phyloP scores from a whole-genome alignment of 176 grass and related monocot genomes.

The Oryza brachyantha region DNA sequence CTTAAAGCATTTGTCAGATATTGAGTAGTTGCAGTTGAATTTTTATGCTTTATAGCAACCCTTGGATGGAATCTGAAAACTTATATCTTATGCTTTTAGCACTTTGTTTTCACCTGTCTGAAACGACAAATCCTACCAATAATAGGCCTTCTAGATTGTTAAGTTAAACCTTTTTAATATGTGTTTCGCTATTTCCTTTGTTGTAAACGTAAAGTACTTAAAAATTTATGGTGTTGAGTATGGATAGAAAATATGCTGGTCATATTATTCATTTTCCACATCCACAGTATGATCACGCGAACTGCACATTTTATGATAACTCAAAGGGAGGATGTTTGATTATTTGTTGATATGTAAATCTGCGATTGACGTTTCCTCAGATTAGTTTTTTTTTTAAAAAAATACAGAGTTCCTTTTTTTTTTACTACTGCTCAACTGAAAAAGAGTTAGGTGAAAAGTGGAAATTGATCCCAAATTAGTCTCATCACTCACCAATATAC shows the following conservation, averaged over 20 bases:
- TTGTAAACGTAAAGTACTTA: not conserved
- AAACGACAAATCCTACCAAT: conserved; percentile 7
- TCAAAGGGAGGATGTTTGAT: not conserved
- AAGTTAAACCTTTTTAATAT: too few relatives aligned
- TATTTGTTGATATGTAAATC: too few relatives aligned
- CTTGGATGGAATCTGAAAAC: not conserved
- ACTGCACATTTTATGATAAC: not conserved
- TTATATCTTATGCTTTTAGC: not conserved
- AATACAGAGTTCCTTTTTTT: too few relatives aligned
- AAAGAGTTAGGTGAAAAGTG: too few relatives aligned
- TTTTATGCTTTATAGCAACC: conserved; percentile 6
- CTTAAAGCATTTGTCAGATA: not conserved
- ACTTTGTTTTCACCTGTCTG: not conserved
- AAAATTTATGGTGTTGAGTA: not conserved
- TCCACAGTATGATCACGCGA: not conserved
- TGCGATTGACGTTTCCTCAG: not conserved
- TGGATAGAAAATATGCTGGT: not conserved
- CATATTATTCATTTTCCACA: too few relatives aligned
- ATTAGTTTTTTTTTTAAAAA: not conserved
- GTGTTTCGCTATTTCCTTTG: too few relatives aligned
- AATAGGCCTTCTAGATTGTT: not conserved
- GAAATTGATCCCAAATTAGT: too few relatives aligned
- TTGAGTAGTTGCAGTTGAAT: conserved; percentile 17
- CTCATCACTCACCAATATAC: too few relatives aligned
- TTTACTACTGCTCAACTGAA: too few relatives aligned